Evolutionary conservation across 2,329 filamentous ascomycete species (phyloP), one percentile per base, ranked within the genome.

Genomic region (Geosmithia morbida): DNA sequence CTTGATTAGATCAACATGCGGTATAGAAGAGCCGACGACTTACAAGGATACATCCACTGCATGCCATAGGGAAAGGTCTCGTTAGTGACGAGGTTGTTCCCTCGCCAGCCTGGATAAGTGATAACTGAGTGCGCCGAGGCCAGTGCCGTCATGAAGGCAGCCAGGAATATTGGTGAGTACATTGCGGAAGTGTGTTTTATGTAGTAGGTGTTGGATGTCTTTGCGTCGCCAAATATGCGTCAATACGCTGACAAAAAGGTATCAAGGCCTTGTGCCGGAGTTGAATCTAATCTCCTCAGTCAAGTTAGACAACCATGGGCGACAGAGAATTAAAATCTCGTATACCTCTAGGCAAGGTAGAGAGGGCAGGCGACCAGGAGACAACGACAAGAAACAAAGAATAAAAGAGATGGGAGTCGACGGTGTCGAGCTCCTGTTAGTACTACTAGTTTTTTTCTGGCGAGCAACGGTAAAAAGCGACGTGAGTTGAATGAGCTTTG

Each of bases 21-120:
- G 14, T 11, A 13, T 5, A 13, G 14, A 13, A 16, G 33, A 13
- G 33, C 6, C 14, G 33, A 44, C n/a, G 44, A 70, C 86, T 68
- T 71, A 95, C 88, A 96, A 64, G 89, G 88, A 70, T 94, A 95
- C 62, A 82, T 80, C 88, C 88, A 96, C 69, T 94, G 85, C 85
- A 92, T 90, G 66, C 88, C 89, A 55, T 85, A 94, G 2, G 88
- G 88, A 55, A 79, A 92, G 1, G 75, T 80, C 2, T 77, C 79
- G 61, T 87, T 94, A 42, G 82, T 84, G 59, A 83, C 75, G 52
- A 94, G 76, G 61, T 87, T 94, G 69, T 94, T 82, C 53, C 87
- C 88, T 74, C 88, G 70, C 81, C 84, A 90, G 54, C 85, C 85
- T 0, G 87, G 88, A 60, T 94, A 94, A 52, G 82, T 81, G 62